Base-by-base conservation (phyloP, 2,329 filamentous ascomycete species). In the Alternaria metachromatica region DNA sequence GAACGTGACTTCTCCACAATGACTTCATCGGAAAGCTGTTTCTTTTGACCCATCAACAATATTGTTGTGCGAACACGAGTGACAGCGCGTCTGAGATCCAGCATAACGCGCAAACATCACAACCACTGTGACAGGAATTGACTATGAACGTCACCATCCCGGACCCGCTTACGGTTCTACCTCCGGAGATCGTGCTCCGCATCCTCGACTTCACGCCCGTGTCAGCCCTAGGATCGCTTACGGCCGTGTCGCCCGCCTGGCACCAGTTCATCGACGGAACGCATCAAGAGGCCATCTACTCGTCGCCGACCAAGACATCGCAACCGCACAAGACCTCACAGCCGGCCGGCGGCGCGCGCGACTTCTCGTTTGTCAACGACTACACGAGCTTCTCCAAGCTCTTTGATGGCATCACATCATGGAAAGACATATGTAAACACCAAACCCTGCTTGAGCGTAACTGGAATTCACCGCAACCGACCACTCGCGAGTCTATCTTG, bases 1-100 rank as follows among this genome's bases (percentile, higher is more conserved):
- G 26, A 58, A 53, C 59, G 59, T 58, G 54, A 62, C 59, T 41
- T 50, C 59, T 58, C 59, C 59, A 62, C 59, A 62, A 58, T 62
- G 59, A 62, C 59, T 62, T 62, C 59, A 62, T 62, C 21, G 46
- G 46, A 26, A 46, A 53, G 59, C 54, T 33, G 33, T 58, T 41
- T 46, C 46, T 57, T 41, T 30, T 55, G 25, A 15, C 26, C 45
- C 54, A 45, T 43, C 55, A 25, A 41, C 54, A 51, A 53, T 58
- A 45, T 48, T 50, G 10, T 28, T 25, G 25, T 58, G 33, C n/a
- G 15, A n/a, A 57, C 44, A n/a, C 30, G 23, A 60, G 28, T 11
- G 20, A 46, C 59, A 58, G 37, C 54, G 13, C 37, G 44, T 43
- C 30, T 12, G 3, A 56, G 26, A 12, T 28, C 10, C 41, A 41